These are phyloP conservation scores for Uromyces viciae-fabae DNA, from an alignment of 1,284 basidiomycete genomes.

Conservation along the genomic window DNA sequence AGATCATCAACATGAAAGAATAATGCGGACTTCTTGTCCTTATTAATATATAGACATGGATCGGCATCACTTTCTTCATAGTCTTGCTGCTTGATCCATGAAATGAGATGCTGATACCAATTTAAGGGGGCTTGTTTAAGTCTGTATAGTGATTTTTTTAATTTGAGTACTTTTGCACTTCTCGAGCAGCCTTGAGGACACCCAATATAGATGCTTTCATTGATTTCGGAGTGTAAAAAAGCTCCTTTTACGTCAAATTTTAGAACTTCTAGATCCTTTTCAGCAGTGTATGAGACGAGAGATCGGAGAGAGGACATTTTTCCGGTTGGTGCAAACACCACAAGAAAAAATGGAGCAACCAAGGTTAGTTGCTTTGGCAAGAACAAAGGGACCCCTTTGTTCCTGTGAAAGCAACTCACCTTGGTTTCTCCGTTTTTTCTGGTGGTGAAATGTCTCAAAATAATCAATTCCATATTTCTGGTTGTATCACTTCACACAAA, in stretches of 20 bases:
- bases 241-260: conserved; percentile 58
- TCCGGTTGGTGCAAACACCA: conserved; percentile 57
- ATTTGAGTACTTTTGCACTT: not conserved
- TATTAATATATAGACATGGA: not conserved
- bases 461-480: conserved; percentile 58
- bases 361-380: no score
- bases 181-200: conserved; percentile 50
- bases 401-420: no score
- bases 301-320: conserved; percentile 54
- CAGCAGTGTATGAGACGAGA: conserved; percentile 56
- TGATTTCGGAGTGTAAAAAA: conserved; percentile 57
- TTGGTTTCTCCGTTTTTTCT: no score
- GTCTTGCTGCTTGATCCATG: not conserved
- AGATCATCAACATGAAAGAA: not conserved
- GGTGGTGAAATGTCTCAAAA: no score
- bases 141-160: not conserved
- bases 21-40: not conserved
- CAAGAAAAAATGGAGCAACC: no score
- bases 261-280: conserved; percentile 53
- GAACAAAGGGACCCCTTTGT: no score
- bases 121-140: not conserved
- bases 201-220: conserved; percentile 57
- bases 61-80: not conserved
- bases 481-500: conserved; percentile 58
- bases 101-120: not conserved